Evolutionary conservation across 1,139 yeast genomes (phyloP).

Genomic region (Nakaseomyces uthaithaninus): DNA sequence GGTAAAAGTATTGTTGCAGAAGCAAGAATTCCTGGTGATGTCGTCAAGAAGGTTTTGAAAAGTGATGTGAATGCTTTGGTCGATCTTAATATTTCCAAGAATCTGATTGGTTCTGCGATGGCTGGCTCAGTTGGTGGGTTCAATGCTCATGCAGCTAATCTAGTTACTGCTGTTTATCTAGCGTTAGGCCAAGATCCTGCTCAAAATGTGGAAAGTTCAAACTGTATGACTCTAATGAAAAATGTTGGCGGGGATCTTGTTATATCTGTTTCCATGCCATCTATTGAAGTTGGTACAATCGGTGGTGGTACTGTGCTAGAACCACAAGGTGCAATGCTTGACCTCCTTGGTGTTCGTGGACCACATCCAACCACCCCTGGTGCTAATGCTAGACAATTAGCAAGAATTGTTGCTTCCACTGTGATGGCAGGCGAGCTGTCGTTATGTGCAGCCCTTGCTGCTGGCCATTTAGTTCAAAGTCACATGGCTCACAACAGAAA

Average conservation of each 20-base stretch:
- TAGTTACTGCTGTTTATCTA: constrained; percentile 84
- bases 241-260: constrained; percentile 74
- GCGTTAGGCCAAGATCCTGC: constrained; percentile 99
- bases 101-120: constrained; percentile 94
- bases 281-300: constrained; percentile 96
- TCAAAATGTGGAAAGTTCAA: constrained; percentile 93
- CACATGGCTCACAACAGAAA: constrained; percentile 82
- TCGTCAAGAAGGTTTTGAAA: constrained; percentile 74
- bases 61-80: constrained; percentile 90
- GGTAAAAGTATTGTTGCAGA: constrained; percentile 99
- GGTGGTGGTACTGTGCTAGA: constrained; percentile 98
- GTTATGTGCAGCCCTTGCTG: constrained; percentile 35
- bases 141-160: constrained; percentile 95
- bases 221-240: constrained; percentile 93
- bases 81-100: constrained; percentile 79
- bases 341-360: constrained; percentile 87
- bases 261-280: constrained; percentile 96
- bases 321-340: constrained; percentile 96
- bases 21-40: constrained; percentile 76
- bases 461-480: constrained; percentile 92
- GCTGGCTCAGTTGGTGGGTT: constrained; percentile 98
- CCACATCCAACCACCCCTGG: constrained; percentile 95
- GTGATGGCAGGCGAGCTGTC: constrained; percentile 96
- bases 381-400: constrained; percentile 87
- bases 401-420: constrained; percentile 89